A percentile compares a stretch with the other conserved stretches of the same genome.
Conservation (phyloP, 2,329 filamentous ascomycete species). For the Colletotrichum chrysophilum region DNA sequence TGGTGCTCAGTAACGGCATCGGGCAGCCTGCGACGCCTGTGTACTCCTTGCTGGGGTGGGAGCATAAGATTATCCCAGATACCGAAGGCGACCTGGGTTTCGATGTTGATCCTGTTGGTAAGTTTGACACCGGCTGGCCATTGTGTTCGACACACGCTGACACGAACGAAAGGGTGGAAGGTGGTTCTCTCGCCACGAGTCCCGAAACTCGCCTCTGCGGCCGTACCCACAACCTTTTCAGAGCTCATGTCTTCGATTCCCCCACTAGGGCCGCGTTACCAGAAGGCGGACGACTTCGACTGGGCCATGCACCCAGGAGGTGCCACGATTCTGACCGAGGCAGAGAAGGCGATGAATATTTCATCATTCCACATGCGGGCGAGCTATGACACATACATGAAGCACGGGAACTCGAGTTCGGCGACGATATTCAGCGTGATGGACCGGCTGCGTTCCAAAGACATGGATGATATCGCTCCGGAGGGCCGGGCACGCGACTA, state of each 20-base stretch:
- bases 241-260: slow-evolving; percentile 56
- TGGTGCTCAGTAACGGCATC: slow-evolving; percentile 68
- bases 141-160: slow-evolving; percentile 16
- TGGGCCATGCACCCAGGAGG: slow-evolving; percentile 78
- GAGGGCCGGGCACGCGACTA: slow-evolving; percentile 56
- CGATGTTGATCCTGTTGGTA: slow-evolving; percentile 66
- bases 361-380: slow-evolving; percentile 69
- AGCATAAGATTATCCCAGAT: slow-evolving; percentile 65
- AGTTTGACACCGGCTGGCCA: slow-evolving; percentile 19
- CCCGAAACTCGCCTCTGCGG: slow-evolving; percentile 57
- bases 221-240: slow-evolving; percentile 59
- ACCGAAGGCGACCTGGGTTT: slow-evolving; percentile 69
- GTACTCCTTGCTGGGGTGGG: slow-evolving; percentile 70
- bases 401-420: slow-evolving; percentile 72
- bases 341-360: slow-evolving; percentile 63
- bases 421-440: slow-evolving; percentile 74
- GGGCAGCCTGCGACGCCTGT: slow-evolving; percentile 48
- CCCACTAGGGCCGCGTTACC: slow-evolving; percentile 48
- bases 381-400: slow-evolving; percentile 72
- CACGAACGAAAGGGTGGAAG: slow-evolving; percentile 60
- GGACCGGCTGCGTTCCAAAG: slow-evolving; percentile 62
- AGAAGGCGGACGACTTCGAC: slow-evolving; percentile 65
- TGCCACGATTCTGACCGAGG: slow-evolving; percentile 68
- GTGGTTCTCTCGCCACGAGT: slow-evolving; percentile 68
- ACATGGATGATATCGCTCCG: slow-evolving; percentile 63